Evolutionary conservation across 2,329 filamentous ascomycete species (phyloP).

Genomic region (Pseudogymnoascus sp.): DNA sequence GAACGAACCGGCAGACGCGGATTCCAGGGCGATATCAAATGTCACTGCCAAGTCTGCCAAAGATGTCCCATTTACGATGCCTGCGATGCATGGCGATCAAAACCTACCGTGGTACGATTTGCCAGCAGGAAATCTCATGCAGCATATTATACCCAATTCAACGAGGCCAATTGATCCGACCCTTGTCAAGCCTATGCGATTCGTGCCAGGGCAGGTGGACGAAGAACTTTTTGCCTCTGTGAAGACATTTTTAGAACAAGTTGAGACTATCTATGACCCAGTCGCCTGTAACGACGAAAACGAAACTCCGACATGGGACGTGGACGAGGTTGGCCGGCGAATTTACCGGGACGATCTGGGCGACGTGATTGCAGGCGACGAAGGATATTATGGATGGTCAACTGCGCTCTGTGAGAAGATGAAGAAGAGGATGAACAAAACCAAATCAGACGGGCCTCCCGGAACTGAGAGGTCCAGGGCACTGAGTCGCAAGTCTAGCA

Average conservation of each 20-base stretch:
- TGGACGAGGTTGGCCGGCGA: slow-evolving; percentile 68
- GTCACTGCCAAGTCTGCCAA: slow-evolving; percentile 47
- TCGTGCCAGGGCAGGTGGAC: slow-evolving; percentile 59
- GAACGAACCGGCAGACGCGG: slow-evolving; percentile 14
- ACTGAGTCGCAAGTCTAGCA: slow-evolving; percentile 15
- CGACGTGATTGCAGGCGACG: slow-evolving; percentile 50
- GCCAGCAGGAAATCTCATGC: slow-evolving; percentile 72
- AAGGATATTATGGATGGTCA: slow-evolving; percentile 87
- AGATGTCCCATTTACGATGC: slow-evolving; percentile 54
- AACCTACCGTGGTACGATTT: slow-evolving; percentile 71
- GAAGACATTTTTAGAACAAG: slow-evolving; percentile 60
- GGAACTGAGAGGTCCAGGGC: slow-evolving; percentile 9
- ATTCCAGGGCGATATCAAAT: slow-evolving; percentile 30
- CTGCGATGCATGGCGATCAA: slow-evolving; percentile 66
- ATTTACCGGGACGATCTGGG: slow-evolving; percentile 49
- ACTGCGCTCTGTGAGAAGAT: slow-evolving; percentile 71
- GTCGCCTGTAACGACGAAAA: slow-evolving; percentile 36
- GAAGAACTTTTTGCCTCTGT: slow-evolving; percentile 57
- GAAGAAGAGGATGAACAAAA: slow-evolving; percentile 44
- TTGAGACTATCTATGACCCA: slow-evolving; percentile 57
- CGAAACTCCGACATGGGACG: slow-evolving; percentile 45
- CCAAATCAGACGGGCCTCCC: slow-evolving; percentile 12
- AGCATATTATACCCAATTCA: slow-evolving; percentile 68
- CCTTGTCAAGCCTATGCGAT: slow-evolving; percentile 61
- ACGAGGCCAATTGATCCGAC: slow-evolving; percentile 63